phyloP scores from a whole-genome alignment of 2,329 filamentous ascomycete species.

The Mycocentrospora acerina region DNA sequence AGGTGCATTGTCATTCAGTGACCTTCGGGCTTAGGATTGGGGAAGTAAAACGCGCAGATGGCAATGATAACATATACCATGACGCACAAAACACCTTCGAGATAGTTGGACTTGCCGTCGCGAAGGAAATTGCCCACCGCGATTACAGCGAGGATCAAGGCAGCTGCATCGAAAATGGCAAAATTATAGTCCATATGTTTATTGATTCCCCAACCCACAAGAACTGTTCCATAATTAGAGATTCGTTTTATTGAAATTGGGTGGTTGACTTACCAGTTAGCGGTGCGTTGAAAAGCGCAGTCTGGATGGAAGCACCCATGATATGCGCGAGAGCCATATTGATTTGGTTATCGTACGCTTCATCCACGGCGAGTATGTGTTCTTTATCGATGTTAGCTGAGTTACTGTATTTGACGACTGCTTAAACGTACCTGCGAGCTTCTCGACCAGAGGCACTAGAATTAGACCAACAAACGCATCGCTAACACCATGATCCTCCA shows the following conservation, averaged over 20 bases:
- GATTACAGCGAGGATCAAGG: conserved; percentile 80
- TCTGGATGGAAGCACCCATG: conserved; percentile 84
- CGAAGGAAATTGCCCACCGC: conserved; percentile 85
- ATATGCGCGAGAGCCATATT: conserved; percentile 86
- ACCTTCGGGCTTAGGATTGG: conserved; percentile 45
- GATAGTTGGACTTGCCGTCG: conserved; percentile 86
- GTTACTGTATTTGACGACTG: not conserved
- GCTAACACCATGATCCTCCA: conserved; percentile 50
- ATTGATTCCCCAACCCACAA: conserved; percentile 78
- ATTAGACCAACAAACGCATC: conserved; percentile 68
- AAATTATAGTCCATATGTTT: conserved; percentile 75
- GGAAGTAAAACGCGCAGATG: conserved; percentile 63
- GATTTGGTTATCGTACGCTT: conserved; percentile 81
- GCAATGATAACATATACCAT: conserved; percentile 67
- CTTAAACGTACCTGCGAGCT: conserved; percentile 59
- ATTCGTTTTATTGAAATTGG: too few species aligned
- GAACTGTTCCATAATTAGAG: conserved; percentile 46
- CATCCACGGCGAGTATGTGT: conserved; percentile 80
- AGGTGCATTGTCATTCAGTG: conserved; percentile 5
- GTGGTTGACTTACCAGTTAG: conserved; percentile 52
- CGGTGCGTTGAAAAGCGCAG: conserved; percentile 83
- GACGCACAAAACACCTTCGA: conserved; percentile 81
- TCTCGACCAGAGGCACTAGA: conserved; percentile 79
- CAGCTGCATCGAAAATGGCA: conserved; percentile 79
- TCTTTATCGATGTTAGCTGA: conserved; percentile 47